Conservation (phyloP, 345 rosid genomes). For the Eucalyptus marginata region DNA sequence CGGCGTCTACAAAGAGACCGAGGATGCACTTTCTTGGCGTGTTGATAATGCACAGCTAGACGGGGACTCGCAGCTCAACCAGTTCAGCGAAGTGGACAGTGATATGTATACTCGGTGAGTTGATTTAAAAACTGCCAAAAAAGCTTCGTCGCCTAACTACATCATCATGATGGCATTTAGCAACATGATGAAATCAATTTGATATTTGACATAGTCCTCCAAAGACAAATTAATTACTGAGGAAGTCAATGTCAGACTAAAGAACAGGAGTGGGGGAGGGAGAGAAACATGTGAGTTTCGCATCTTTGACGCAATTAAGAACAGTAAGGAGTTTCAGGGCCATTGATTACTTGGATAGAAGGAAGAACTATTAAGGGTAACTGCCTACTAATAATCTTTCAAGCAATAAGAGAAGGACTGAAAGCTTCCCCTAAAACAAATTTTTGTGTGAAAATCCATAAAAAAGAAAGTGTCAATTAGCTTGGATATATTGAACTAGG, state of each 20-base stretch:
- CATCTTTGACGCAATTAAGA: neutral
- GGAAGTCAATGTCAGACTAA: neutral
- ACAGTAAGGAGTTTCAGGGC: neutral
- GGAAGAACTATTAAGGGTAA: neutral
- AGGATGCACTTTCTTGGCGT: too few relatives aligned
- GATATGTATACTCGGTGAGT: neutral
- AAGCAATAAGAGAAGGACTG: neutral
- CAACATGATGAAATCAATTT: neutral
- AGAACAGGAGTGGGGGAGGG: neutral
- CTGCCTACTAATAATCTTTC: neutral
- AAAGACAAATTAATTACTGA: neutral
- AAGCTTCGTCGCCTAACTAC: neutral
- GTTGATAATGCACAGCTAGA: too few relatives aligned
- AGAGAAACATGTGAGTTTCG: neutral
- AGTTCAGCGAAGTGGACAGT: neutral
- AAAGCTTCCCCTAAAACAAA: neutral
- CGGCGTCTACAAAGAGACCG: too few relatives aligned
- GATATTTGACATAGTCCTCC: rapidly evolving
- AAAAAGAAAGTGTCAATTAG: neutral
- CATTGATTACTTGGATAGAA: neutral
- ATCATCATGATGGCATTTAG: neutral
- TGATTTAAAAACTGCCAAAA: neutral
- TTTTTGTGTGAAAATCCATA: too few relatives aligned
- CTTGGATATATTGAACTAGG: neutral
- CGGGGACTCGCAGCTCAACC: too few relatives aligned